phyloP scores from a whole-genome alignment of 2,329 filamentous ascomycete genomes.

The Pseudogymnoascus sp. region DNA sequence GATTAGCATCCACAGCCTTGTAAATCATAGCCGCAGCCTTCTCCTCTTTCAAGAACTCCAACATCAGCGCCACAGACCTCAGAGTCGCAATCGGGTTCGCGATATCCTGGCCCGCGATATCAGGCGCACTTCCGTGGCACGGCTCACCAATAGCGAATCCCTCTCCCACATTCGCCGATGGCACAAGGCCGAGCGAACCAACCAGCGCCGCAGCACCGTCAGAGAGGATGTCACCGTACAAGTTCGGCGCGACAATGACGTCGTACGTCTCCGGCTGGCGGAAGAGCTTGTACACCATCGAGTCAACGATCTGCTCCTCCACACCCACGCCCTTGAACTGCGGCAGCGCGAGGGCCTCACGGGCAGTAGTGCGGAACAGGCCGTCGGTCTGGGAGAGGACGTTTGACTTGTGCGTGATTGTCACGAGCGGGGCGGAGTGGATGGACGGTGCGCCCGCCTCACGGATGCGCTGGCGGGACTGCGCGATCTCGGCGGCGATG shows the following conservation, averaged over 20 bases:
- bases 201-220: conserved; percentile 93
- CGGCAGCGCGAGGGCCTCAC: conserved; percentile 58
- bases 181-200: conserved; percentile 83
- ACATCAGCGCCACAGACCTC: conserved; percentile 83
- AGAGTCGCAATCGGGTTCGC: conserved; percentile 96
- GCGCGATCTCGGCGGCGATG: conserved; percentile 91
- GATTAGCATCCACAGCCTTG: conserved; percentile 79
- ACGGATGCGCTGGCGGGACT: conserved; percentile 75
- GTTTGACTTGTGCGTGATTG: conserved; percentile 97
- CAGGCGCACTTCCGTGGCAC: conserved; percentile 91
- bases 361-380: conserved; percentile 77
- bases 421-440: conserved; percentile 68
- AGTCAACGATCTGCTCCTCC: conserved; percentile 98
- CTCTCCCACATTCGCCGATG: conserved; percentile 90
- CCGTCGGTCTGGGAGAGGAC: conserved; percentile 95
- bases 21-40: conserved; percentile 84
- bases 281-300: conserved; percentile 99
- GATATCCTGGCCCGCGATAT: conserved; percentile 87
- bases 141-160: conserved; percentile 95
- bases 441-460: conserved; percentile 48
- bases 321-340: conserved; percentile 59
- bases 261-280: conserved; percentile 92
- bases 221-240: conserved; percentile 94
- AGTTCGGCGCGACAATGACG: conserved; percentile 93
- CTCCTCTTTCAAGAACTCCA: conserved; percentile 89